Evolutionary conservation across 2,329 filamentous ascomycete genomes (phyloP).

Genomic region (Diaporthe sp.): DNA sequence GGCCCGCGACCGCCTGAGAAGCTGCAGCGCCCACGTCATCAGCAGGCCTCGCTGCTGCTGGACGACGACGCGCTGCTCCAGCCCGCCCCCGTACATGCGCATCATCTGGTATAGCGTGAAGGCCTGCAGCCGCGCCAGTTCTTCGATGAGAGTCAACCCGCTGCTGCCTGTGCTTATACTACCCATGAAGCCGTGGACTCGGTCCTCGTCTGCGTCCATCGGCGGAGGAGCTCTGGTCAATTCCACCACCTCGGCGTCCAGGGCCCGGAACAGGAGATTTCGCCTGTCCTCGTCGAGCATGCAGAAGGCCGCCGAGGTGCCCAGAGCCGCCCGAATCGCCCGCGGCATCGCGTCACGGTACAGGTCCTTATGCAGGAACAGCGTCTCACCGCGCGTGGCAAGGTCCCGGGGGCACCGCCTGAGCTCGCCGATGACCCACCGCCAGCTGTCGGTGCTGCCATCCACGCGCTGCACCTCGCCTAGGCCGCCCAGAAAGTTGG

Average conservation of each 20-base stretch:
- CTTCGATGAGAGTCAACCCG: conserved; percentile 15
- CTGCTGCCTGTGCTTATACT: background rate
- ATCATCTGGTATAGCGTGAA: conserved; percentile 38
- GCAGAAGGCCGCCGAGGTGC: conserved; percentile 30
- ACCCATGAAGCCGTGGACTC: no score
- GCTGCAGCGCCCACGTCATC: conserved; percentile 26
- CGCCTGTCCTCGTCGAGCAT: conserved; percentile 26
- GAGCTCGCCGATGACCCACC: conserved; percentile 32
- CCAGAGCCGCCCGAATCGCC: conserved; percentile 33
- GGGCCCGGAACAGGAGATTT: conserved; percentile 23
- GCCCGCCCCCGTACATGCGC: conserved; percentile 32
- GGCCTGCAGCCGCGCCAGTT: conserved; percentile 37
- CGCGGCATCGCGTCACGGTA: conserved; percentile 27
- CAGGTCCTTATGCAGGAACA: conserved; percentile 36
- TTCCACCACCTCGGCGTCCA: conserved; percentile 35
- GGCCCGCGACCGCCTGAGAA: conserved; percentile 28
- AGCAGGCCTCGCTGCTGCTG: conserved; percentile 36
- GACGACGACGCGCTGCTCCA: conserved; percentile 37
- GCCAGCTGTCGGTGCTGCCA: conserved; percentile 21
- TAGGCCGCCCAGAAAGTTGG: conserved; percentile 18
- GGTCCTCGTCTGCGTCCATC: background rate
- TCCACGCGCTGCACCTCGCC: conserved; percentile 21
- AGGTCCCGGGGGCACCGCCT: conserved; percentile 21
- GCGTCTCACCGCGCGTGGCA: conserved; percentile 19
- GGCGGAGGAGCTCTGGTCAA: background rate